These are phyloP conservation scores for Solanum chmielewskii DNA, from an alignment of 257 asterid species.

Conservation along the genomic window DNA sequence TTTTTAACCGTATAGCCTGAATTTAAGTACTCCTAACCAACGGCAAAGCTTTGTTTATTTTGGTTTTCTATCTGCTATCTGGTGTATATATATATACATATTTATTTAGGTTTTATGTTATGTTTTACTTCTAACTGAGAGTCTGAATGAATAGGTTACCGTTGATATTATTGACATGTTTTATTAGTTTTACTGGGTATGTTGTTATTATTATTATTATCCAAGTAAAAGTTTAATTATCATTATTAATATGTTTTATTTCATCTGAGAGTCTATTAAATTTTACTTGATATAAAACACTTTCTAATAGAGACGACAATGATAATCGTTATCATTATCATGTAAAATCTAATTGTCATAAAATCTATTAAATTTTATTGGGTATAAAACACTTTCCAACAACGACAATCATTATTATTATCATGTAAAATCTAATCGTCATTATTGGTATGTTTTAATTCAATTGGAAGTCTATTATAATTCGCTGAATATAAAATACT, in stretches of 20 bases:
- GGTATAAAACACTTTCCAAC: no score
- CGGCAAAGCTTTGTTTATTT: neutral
- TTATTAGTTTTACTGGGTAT: neutral
- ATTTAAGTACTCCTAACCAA: neutral
- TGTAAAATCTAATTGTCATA: neutral
- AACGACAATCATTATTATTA: no score
- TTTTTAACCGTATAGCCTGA: neutral
- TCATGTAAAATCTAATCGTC: neutral
- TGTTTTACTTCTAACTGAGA: no score
- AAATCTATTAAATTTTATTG: neutral
- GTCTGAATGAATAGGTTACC: no score
- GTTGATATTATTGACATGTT: no score
- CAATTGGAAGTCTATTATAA: no score
- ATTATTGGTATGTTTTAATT: no score
- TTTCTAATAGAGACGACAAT: neutral
- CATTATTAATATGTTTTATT: neutral
- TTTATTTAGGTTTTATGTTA: no score
- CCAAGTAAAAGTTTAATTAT: neutral
- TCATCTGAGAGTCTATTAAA: neutral
- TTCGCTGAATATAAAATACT: no score
- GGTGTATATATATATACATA: no score
- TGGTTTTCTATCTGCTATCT: neutral
- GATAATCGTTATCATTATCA: no score
- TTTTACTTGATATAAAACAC: neutral
- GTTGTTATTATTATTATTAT: neutral